Evolutionary conservation across 2,329 filamentous ascomycete genomes (phyloP), one percentile per base, ranked within the genome.

Genomic region (Paecilomyces sp.): DNA sequence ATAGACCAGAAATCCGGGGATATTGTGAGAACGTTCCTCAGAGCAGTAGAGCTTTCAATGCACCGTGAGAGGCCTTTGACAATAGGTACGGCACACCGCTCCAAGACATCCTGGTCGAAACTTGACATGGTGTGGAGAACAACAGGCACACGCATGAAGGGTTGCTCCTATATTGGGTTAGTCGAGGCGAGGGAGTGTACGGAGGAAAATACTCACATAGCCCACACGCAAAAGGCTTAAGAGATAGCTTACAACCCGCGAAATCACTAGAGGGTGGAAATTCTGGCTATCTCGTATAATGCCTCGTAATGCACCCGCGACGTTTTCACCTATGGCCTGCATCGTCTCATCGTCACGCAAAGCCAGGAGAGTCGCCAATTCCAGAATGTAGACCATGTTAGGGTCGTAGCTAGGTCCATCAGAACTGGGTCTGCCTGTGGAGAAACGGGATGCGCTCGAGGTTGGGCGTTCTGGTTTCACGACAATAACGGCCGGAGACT

Each of bases 1-100:
- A 97, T 90, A 4, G 89, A 88, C 94, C 94, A 99, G 74, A 99
- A 97, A 70, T 99, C 94, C 0, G 94, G 94, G 18, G 93, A 97
- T 13, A 91, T 93, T 76, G 96, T 95, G 66, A 97, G 90, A 76
- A 97, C 93, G 66, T 90, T 96, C 60, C 91, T 87, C 30, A 99
- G 79, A 12, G 89, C 86, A 28, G 87, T 87, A 0, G 91, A 86
- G 61, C 89, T 85, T 57, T 88, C 86, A 65, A 96, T 90, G 68
- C 92, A 97, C 53, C 87, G 81, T 53, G 87, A 85, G 28, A 99
- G 79, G 0, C 93, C 93, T 67, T 89, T 88, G 18, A 96, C 80
- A 0, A 95, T 85, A 3, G 91, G 84, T 33, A 86, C 80, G 0
- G 92, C 88, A 15, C 90, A 88, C 72, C 89, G 89, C 57, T 88